phyloP scores from a whole-genome alignment of 345 rosid genomes.

The Aegle marmelos region DNA sequence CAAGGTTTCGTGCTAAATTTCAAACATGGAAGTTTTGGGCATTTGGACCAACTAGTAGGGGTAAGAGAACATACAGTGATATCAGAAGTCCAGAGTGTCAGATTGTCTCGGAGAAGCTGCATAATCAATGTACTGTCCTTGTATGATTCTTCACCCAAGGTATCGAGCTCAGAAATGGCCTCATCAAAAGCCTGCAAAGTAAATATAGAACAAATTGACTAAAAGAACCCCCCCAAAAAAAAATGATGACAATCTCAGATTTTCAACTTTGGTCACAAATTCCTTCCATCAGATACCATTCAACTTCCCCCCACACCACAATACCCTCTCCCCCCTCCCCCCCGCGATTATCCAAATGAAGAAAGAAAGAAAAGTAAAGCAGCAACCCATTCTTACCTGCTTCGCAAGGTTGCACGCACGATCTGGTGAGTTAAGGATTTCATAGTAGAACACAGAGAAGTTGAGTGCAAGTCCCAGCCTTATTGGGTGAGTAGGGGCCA shows the following conservation, averaged over 20 bases:
- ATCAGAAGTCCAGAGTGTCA: slow-evolving; percentile 98
- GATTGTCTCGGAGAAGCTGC: slow-evolving; percentile 97
- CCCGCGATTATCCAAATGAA: background rate
- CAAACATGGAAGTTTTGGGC: background rate
- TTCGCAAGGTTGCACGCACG: slow-evolving; percentile 96
- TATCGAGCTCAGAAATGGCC: slow-evolving; percentile 95
- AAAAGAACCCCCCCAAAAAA: background rate
- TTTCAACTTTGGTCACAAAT: background rate
- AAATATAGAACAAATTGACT: background rate
- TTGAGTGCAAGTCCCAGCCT: slow-evolving; percentile 97
- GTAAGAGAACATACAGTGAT: slow-evolving; percentile 46
- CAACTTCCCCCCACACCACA: too few relatives aligned
- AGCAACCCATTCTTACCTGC: slow-evolving; percentile 46
- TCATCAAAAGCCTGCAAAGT: slow-evolving; percentile 83
- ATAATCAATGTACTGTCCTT: slow-evolving; percentile 96
- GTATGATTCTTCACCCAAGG: slow-evolving; percentile 97
- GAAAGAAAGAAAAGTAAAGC: background rate
- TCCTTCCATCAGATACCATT: background rate
- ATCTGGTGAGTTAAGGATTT: slow-evolving; percentile 97
- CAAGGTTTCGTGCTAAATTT: background rate
- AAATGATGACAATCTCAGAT: background rate
- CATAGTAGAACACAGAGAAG: slow-evolving; percentile 97
- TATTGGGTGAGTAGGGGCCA: slow-evolving; percentile 95
- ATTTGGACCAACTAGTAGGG: background rate
- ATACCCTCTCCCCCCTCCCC: too few relatives aligned